These are phyloP conservation scores for Allomyces macrogynus DNA, from an alignment of 192 early-diverging fungal genomes.

Conservation along the genomic window DNA sequence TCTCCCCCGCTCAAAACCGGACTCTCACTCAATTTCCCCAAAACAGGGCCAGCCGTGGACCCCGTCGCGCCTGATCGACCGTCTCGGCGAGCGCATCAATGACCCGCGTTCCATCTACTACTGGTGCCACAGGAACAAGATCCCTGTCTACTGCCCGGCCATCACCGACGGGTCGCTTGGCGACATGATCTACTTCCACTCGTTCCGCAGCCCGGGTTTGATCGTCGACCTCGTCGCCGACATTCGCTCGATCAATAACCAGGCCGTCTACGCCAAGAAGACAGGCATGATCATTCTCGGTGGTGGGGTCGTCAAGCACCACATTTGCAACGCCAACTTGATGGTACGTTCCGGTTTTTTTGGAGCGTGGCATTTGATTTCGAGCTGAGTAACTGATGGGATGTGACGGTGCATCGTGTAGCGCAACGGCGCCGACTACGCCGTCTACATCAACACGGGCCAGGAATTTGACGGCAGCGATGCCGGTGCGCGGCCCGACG, in stretches of 20 bases:
- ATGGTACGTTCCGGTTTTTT: slow-evolving; percentile 34
- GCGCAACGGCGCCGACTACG: slow-evolving; percentile 91
- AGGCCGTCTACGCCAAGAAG: slow-evolving; percentile 88
- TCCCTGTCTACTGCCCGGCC: slow-evolving; percentile 94
- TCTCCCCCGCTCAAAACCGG: too few species aligned
- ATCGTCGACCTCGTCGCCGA: slow-evolving; percentile 82
- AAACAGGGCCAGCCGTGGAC: slow-evolving; percentile 38
- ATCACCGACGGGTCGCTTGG: slow-evolving; percentile 93
- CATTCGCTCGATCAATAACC: slow-evolving; percentile 75
- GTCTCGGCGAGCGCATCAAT: slow-evolving; percentile 76
- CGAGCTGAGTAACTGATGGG: too few species aligned
- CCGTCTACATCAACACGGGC: slow-evolving; percentile 91
- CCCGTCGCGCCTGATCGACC: slow-evolving; percentile 70
- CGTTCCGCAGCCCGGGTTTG: slow-evolving; percentile 82
- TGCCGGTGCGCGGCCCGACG: slow-evolving; percentile 90
- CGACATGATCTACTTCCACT: slow-evolving; percentile 99
- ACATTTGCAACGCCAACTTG: slow-evolving; percentile 95
- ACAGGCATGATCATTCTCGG: slow-evolving; percentile 93
- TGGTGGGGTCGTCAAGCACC: slow-evolving; percentile 93
- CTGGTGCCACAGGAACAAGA: slow-evolving; percentile 94
- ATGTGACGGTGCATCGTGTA: not conserved
- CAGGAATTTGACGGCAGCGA: slow-evolving; percentile 98
- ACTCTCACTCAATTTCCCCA: too few species aligned
- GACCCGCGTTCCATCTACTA: slow-evolving; percentile 82
- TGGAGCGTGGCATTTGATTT: not conserved